These are phyloP conservation scores for Leccinum imitatum DNA, from an alignment of 768 basidiomycete species.

Conservation along the genomic window DNA sequence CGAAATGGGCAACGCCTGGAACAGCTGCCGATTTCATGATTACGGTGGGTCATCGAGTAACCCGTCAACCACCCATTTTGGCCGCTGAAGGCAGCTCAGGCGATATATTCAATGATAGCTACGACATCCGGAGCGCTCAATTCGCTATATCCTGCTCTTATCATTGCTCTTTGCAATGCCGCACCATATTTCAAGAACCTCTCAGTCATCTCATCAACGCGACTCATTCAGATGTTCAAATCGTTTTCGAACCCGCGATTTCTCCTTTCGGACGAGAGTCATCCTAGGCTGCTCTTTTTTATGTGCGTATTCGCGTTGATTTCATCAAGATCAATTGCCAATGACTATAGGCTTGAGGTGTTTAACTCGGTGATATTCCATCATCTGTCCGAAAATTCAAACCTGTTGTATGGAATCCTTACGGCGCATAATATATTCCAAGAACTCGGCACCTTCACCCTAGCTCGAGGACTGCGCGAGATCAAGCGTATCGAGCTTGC, in stretches of 20 bases:
- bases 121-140: conserved; percentile 81
- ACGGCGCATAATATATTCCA: conserved; percentile 85
- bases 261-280: conserved; percentile 90
- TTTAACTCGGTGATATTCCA: conserved; percentile 85
- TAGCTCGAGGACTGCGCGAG: conserved; percentile 82
- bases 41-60: conserved; percentile 52
- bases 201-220: conserved; percentile 76
- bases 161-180: conserved; percentile 85
- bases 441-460: conserved; percentile 88
- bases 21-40: conserved; percentile 86
- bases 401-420: conserved; percentile 83
- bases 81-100: conserved; percentile 41
- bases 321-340: conserved; percentile 1
- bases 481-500: conserved; percentile 71
- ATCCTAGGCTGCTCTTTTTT: conserved; percentile 90
- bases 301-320: conserved; percentile 49
- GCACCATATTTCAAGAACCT: conserved; percentile 86
- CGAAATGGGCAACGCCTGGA: conserved; percentile 74
- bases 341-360: conserved; percentile 68
- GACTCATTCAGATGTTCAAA: conserved; percentile 84
- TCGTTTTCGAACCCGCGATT: conserved; percentile 91
- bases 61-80: conserved; percentile 3
- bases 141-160: conserved; percentile 87
- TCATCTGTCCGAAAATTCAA: conserved; percentile 80
- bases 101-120: conserved; percentile 86